A percentile compares a stretch with the other conserved stretches of the same genome.
These are phyloP conservation scores for Pseudocercospora ulei DNA, from an alignment of 2,329 filamentous ascomycete species.

Conservation along the genomic window DNA sequence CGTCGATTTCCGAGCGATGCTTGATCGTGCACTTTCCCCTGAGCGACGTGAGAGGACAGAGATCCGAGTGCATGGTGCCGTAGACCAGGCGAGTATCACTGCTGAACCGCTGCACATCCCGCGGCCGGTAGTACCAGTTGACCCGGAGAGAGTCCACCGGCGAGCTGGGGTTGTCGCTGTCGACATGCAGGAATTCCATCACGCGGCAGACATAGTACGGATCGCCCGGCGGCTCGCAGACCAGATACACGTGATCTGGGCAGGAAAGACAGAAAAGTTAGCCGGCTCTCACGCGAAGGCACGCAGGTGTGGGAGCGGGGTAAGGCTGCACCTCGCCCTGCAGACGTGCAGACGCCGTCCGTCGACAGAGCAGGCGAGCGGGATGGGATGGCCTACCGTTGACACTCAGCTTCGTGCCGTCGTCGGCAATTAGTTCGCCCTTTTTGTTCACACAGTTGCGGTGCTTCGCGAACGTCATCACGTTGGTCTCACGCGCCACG, in stretches of 20 bases:
- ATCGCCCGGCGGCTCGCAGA: slow-evolving; percentile 94
- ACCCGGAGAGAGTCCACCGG: slow-evolving; percentile 80
- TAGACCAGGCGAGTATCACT: slow-evolving; percentile 85
- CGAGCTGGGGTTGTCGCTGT: slow-evolving; percentile 57
- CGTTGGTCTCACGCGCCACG: slow-evolving; percentile 59
- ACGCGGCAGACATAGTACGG: slow-evolving; percentile 95
- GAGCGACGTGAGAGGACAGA: slow-evolving; percentile 80
- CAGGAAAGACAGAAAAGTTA: slow-evolving; percentile 29
- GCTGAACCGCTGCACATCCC: slow-evolving; percentile 86
- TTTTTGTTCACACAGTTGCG: slow-evolving; percentile 57
- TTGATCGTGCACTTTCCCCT: slow-evolving; percentile 87
- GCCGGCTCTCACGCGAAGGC: slow-evolving; percentile 26
- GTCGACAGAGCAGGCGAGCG: slow-evolving; percentile 14
- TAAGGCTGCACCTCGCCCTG: slow-evolving; percentile 23
- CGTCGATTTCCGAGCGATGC: slow-evolving; percentile 76
- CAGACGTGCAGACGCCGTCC: no score
- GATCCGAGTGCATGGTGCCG: slow-evolving; percentile 97
- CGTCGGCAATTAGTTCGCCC: slow-evolving; percentile 75
- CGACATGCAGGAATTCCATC: slow-evolving; percentile 88
- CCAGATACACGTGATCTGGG: slow-evolving; percentile 79
- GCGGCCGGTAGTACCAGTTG: slow-evolving; percentile 97
- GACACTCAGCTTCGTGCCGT: slow-evolving; percentile 70
- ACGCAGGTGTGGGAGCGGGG: slow-evolving; percentile 20
- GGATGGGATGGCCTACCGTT: slow-evolving; percentile 59
- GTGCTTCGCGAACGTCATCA: slow-evolving; percentile 75